Base-by-base conservation (phyloP, 169 alveolate genomes). In the Hepatocystis sp. region DNA sequence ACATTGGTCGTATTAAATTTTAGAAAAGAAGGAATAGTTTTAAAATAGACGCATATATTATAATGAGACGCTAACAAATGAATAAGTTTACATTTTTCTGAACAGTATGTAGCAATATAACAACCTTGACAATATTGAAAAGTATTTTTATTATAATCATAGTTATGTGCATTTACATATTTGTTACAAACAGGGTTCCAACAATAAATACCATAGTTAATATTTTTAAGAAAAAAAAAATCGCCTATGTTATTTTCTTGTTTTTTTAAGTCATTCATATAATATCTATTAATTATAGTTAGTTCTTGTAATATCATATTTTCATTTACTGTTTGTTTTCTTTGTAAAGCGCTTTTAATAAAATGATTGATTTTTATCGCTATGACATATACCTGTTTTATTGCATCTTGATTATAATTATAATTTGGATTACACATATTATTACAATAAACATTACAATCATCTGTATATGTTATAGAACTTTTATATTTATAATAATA, bases 171-270 rank as follows among this genome's bases (percentile, higher is more conserved):
- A 42, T 76, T 76, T 5, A 49, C 47, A 17, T 58, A 58, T 58
- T 58, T 76, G 44, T 76, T 76, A 36, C 88, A 76, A 15, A 76
- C 51, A 34, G 78, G 7, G 47, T 76, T 76, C 88, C 88, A 76
- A 51, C 88, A 76, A 63, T 76, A 76, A 58, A 76, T 76, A 19
- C 88, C 88, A 58, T 76, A 76, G 15, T 76, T 76, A 42, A 58
- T 58, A 58, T 76, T 76, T 76, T 76, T 56, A 30, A 76, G 39
- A 46, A 42, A 56, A 25, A 58, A 76, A 30, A 76, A 76, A 23
- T 76, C 88, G 39, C 88, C 84, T 55, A 66, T 61, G 13, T 68
- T 55, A 47, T 66, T 66, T 40, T 66, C 65, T 30, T 84, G 66
- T n/a, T n/a, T n/a, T 28, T 84, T 84, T 40, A 56, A 61, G 47